Evolutionary conservation across 495 filamentous ascomycete genomes (phyloP).

Genomic region (Talaromyces liani): DNA sequence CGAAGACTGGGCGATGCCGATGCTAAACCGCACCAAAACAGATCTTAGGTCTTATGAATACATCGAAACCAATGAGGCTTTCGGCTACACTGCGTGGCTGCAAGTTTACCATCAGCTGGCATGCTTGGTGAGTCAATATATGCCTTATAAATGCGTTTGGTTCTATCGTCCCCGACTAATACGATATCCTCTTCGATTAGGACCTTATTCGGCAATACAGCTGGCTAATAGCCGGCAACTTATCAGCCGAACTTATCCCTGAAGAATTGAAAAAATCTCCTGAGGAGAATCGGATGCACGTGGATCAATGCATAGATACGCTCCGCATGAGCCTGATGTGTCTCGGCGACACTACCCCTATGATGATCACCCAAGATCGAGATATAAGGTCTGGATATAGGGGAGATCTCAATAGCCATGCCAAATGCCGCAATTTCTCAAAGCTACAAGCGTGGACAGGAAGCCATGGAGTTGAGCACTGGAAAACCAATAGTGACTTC

Average conservation of each 20-base stretch:
- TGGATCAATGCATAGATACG: background rate
- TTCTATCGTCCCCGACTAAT: too few relatives aligned
- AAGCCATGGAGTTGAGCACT: slow-evolving; percentile 1
- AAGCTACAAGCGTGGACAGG: slow-evolving; percentile 1
- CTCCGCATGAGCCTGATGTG: slow-evolving; percentile 2
- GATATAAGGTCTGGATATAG: background rate
- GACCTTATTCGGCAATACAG: slow-evolving; percentile 5
- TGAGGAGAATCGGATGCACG: background rate
- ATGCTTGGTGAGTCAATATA: background rate
- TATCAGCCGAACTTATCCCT: background rate
- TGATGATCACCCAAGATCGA: slow-evolving; percentile 1
- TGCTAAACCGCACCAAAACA: background rate
- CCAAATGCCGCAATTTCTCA: background rate
- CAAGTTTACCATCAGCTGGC: background rate
- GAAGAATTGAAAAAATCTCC: background rate
- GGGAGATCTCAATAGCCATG: background rate
- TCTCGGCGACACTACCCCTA: background rate
- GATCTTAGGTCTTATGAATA: background rate
- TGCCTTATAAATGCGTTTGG: too few relatives aligned
- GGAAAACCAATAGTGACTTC: background rate
- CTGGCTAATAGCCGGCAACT: background rate
- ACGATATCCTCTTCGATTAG: background rate
- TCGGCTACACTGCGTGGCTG: background rate
- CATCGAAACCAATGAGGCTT: too few relatives aligned
- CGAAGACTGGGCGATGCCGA: background rate